phyloP scores from a whole-genome alignment of 257 asterid genomes.

The Solanum sejunctum region DNA sequence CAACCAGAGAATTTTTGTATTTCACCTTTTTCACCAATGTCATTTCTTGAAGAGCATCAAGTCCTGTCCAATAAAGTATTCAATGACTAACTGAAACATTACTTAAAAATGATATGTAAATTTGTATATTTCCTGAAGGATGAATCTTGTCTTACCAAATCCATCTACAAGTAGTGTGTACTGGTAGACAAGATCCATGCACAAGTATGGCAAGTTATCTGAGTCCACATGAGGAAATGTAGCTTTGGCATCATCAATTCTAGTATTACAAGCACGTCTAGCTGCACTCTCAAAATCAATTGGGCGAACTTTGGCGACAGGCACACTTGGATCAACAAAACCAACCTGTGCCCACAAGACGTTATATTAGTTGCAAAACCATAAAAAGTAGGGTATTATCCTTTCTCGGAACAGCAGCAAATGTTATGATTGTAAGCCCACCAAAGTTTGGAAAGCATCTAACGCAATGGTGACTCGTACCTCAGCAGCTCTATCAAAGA shows the following conservation, averaged over 20 bases:
- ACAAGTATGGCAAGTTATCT: slow-evolving; percentile 76
- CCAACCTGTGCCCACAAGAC: slow-evolving; percentile 43
- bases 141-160: slow-evolving; percentile 46
- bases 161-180: slow-evolving; percentile 82
- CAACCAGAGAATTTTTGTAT: slow-evolving; percentile 25
- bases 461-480: slow-evolving; percentile 19
- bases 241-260: slow-evolving; percentile 52
- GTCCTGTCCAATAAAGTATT: slow-evolving; percentile 11
- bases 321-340: slow-evolving; percentile 36
- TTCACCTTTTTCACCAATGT: slow-evolving; percentile 33
- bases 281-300: slow-evolving; percentile 85
- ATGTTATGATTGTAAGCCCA: background rate
- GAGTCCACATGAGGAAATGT: slow-evolving; percentile 43
- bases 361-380: background rate
- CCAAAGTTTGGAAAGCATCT: background rate
- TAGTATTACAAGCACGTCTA: slow-evolving; percentile 69
- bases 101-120: background rate
- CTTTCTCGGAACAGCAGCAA: background rate
- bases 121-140: background rate
- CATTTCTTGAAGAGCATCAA: slow-evolving; percentile 25
- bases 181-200: slow-evolving; percentile 96
- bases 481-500: slow-evolving; percentile 96
- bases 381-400: background rate
- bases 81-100: background rate
- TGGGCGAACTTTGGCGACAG: slow-evolving; percentile 83